These are phyloP conservation scores for Ceratocystis destructans DNA, from an alignment of 2,329 filamentous ascomycete species.

Conservation along the genomic window DNA sequence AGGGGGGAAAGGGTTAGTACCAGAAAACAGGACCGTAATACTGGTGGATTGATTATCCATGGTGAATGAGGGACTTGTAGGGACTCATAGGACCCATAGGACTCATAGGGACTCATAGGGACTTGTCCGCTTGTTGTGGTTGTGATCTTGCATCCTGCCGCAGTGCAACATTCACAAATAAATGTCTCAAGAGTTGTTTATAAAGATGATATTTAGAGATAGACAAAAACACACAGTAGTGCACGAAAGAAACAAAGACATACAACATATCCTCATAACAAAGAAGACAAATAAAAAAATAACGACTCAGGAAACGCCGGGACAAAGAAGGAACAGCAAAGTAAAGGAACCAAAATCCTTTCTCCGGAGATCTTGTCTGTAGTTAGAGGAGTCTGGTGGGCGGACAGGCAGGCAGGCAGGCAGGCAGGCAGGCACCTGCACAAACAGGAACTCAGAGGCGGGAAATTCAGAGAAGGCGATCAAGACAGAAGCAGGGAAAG, in stretches of 20 bases:
- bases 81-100: no score
- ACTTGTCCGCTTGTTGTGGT: no score
- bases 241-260: not conserved
- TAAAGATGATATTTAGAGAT: constrained; percentile 7
- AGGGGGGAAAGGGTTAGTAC: not conserved
- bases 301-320: constrained; percentile 4
- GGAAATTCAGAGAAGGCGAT: no score
- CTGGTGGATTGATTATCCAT: no score
- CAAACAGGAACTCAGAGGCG: no score
- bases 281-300: not conserved
- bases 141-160: no score
- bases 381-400: not conserved
- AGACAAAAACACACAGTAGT: not conserved
- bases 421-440: not conserved
- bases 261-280: constrained; percentile 5
- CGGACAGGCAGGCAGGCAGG: not conserved
- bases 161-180: not conserved
- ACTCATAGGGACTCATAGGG: no score
- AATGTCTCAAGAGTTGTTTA: not conserved
- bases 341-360: not conserved
- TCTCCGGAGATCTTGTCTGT: not conserved
- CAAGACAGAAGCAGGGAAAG: not conserved
- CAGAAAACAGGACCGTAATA: no score
- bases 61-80: no score
- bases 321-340: constrained; percentile 1